Percentiles rank a stretch among this genome's conserved stretches.
These are phyloP conservation scores for Iodosphaeria phyllophila DNA, from an alignment of 2,329 filamentous ascomycete species.

Conservation along the genomic window DNA sequence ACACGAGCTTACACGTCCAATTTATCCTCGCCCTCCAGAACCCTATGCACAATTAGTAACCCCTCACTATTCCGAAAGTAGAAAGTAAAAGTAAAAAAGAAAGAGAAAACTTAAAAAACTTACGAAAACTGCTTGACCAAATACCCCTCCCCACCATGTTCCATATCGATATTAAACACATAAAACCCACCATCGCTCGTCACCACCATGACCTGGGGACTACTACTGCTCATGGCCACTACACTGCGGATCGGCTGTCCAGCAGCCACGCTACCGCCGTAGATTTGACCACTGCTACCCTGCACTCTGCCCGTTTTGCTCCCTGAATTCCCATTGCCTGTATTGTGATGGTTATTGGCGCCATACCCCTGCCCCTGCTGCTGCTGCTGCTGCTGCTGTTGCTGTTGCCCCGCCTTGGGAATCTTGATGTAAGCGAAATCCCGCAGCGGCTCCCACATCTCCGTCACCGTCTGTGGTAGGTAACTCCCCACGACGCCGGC, in stretches of 20 bases:
- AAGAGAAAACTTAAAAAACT: conserved; percentile 17
- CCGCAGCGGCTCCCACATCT: conserved; percentile 90
- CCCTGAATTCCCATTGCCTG: too few relatives aligned
- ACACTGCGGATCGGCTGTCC: conserved; percentile 55
- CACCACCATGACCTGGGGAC: conserved; percentile 93
- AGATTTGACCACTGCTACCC: too few relatives aligned
- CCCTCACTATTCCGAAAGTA: neutral
- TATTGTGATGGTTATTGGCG: too few relatives aligned
- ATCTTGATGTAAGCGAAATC: conserved; percentile 97
- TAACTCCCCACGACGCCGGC: conserved; percentile 84
- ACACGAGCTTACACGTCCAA: too few relatives aligned
- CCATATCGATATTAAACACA: conserved; percentile 88
- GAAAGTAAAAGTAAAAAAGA: neutral
- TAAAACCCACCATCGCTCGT: conserved; percentile 93
- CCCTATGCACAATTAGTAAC: neutral
- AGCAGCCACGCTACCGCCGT: conserved; percentile 15
- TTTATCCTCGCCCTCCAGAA: conserved; percentile 2
- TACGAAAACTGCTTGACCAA: conserved; percentile 87
- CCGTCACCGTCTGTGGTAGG: conserved; percentile 78
- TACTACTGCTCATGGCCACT: conserved; percentile 92
- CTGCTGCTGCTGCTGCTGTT: neutral
- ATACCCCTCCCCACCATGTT: conserved; percentile 81
- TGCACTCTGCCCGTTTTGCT: too few relatives aligned
- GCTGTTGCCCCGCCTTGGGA: conserved; percentile 33
- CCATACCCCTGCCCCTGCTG: too few relatives aligned